Evolutionary conservation across 2,329 filamentous ascomycete species (phyloP).

Genomic region (Talaromyces funiculosus): DNA sequence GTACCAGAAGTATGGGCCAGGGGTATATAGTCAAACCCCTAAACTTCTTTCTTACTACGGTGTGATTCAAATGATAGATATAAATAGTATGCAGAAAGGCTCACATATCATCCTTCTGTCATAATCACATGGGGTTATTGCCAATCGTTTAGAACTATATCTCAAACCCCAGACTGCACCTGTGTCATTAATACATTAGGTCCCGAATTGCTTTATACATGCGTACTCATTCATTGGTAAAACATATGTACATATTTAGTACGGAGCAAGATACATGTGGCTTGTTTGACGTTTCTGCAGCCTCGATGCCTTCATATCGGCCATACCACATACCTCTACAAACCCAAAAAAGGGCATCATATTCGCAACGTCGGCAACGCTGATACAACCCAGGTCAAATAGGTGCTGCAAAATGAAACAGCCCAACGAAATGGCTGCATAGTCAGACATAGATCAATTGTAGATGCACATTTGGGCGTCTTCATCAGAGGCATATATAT

Average conservation of each 20-base stretch:
- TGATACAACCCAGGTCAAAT: background rate
- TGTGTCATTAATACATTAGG: background rate
- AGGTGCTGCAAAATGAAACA: background rate
- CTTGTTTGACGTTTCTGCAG: background rate
- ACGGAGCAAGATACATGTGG: background rate
- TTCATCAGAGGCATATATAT: background rate
- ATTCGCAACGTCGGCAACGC: background rate
- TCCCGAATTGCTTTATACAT: background rate
- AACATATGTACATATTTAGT: background rate
- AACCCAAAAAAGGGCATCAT: background rate
- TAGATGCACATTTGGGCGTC: background rate
- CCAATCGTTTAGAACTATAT: background rate
- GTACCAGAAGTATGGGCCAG: background rate
- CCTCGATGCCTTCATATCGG: background rate
- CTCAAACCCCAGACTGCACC: background rate
- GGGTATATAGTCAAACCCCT: background rate
- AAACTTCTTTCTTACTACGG: background rate
- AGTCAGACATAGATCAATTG: background rate
- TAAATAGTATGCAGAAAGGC: background rate
- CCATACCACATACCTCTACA: background rate
- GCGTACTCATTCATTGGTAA: background rate
- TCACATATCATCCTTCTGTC: background rate
- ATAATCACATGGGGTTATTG: background rate
- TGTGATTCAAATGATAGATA: background rate
- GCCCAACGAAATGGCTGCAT: background rate